Percentiles rank a stretch among this genome's conserved stretches.
These are phyloP conservation scores for Aurantiochytrium sp. DNA, from an alignment of 108 stramenopile genomes.

Conservation along the genomic window DNA sequence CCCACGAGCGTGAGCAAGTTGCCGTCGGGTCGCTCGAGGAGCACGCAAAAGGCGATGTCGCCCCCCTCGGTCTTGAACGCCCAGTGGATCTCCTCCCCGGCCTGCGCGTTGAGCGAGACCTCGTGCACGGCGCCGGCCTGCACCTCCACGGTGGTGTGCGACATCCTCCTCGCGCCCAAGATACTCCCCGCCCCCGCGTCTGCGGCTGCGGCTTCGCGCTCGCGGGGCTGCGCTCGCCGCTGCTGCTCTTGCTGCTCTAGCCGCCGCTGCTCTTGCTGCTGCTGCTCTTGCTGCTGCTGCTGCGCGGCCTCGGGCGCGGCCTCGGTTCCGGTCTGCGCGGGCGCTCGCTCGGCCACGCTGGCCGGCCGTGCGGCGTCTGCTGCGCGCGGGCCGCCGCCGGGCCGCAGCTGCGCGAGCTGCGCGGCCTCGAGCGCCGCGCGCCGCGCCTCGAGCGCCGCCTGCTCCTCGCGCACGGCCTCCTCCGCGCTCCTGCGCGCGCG, in stretches of 20 bases:
- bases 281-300: too few species aligned
- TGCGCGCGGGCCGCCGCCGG: too few species aligned
- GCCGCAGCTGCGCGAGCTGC: too few species aligned
- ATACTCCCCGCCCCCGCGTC: too few species aligned
- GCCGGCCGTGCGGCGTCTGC: too few species aligned
- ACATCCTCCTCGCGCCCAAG: background rate
- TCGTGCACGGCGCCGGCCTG: slow-evolving; percentile 1
- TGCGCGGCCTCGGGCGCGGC: too few species aligned
- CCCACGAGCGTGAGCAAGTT: background rate
- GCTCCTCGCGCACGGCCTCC: background rate
- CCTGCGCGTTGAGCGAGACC: background rate
- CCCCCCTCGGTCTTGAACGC: background rate
- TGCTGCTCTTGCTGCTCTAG: too few species aligned
- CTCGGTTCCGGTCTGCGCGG: too few species aligned
- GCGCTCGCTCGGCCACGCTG: too few species aligned
- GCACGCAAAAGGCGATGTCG: slow-evolving; percentile 6
- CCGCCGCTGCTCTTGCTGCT: too few species aligned
- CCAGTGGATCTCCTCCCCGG: background rate
- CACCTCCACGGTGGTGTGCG: background rate
- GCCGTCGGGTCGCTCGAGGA: background rate
- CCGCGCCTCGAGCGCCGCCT: background rate
- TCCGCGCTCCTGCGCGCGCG: background rate
- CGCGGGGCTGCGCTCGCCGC: too few species aligned
- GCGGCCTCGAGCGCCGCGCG: background rate
- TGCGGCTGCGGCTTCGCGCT: too few species aligned